These are phyloP conservation scores for Apiosordaria backusii DNA, from an alignment of 495 filamentous ascomycete species.

Conservation along the genomic window DNA sequence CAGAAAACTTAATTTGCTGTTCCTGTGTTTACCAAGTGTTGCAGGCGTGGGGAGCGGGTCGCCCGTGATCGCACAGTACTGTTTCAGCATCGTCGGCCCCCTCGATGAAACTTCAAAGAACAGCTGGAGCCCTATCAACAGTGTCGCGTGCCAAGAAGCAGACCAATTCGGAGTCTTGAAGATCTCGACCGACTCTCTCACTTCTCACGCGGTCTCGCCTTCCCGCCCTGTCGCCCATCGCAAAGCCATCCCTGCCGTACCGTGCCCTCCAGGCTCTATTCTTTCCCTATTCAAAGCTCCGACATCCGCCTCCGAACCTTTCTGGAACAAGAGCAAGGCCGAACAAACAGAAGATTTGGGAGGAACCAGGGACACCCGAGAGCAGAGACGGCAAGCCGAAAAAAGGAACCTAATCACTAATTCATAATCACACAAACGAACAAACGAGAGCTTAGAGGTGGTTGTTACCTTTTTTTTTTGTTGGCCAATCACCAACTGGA, in stretches of 20 bases:
- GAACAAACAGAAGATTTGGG: constrained; percentile 9
- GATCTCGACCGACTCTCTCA: constrained; percentile 15
- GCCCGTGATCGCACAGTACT: constrained; percentile 17
- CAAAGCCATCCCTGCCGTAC: constrained; percentile 8
- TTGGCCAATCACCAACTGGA: neutral
- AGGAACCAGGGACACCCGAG: constrained; percentile 11
- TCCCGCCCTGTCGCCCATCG: constrained; percentile 1
- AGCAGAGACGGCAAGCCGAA: neutral
- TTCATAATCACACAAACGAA: neutral
- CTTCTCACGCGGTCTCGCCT: constrained; percentile 14
- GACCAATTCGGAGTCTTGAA: constrained; percentile 22
- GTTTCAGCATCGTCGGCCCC: constrained; percentile 28
- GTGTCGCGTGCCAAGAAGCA: constrained; percentile 26
- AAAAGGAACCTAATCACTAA: neutral
- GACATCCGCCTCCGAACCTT: constrained; percentile 2
- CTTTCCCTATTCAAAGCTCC: neutral
- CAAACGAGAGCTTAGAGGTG: neutral
- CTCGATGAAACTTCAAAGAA: constrained; percentile 30
- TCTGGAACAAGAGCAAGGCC: constrained; percentile 2
- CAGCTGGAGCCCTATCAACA: constrained; percentile 12
- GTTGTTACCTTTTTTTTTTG: neutral
- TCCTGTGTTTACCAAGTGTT: neutral
- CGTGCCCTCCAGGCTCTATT: neutral
- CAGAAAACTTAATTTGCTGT: neutral
- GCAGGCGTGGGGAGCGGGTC: constrained; percentile 14